Conservation (phyloP, 1,284 basidiomycete species). For the Moesziomyces parantarcticus region DNA sequence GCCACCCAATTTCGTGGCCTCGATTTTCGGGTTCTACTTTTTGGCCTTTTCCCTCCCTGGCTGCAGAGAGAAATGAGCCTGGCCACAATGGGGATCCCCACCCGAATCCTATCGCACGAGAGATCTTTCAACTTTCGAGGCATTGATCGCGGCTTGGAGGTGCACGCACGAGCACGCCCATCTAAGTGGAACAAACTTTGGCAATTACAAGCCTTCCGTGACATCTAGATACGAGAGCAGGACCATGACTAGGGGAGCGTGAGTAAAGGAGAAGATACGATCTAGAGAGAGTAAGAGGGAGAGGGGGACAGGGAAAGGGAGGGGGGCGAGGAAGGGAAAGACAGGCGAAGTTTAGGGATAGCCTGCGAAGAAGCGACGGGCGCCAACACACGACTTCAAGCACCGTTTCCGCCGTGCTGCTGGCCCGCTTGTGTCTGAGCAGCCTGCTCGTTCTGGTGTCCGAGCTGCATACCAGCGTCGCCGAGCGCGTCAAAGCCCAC, state of each 20-base stretch:
- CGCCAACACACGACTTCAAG: neutral
- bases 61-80: too few species aligned
- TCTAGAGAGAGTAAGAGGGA: neutral
- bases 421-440: constrained; percentile 12
- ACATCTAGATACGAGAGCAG: neutral
- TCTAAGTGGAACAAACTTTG: neutral
- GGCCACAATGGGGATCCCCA: too few species aligned
- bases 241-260: neutral
- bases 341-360: constrained; percentile 2
- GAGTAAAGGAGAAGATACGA: neutral
- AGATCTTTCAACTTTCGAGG: neutral
- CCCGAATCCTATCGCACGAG: neutral
- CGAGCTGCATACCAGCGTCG: constrained; percentile 29
- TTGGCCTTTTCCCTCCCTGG: neutral
- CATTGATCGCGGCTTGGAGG: neutral
- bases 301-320: constrained; percentile 3
- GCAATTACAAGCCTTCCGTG: neutral
- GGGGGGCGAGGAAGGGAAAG: neutral
- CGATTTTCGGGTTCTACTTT: neutral
- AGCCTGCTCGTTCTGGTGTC: constrained; percentile 10
- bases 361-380: neutral
- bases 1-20: neutral
- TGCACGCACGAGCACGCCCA: neutral
- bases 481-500: constrained; percentile 28
- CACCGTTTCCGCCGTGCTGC: neutral